Percentiles rank a stretch among this genome's conserved stretches.
Evolutionary conservation across 495 filamentous ascomycete genomes (phyloP).

Genomic region (Parathielavia hyrcaniae): DNA sequence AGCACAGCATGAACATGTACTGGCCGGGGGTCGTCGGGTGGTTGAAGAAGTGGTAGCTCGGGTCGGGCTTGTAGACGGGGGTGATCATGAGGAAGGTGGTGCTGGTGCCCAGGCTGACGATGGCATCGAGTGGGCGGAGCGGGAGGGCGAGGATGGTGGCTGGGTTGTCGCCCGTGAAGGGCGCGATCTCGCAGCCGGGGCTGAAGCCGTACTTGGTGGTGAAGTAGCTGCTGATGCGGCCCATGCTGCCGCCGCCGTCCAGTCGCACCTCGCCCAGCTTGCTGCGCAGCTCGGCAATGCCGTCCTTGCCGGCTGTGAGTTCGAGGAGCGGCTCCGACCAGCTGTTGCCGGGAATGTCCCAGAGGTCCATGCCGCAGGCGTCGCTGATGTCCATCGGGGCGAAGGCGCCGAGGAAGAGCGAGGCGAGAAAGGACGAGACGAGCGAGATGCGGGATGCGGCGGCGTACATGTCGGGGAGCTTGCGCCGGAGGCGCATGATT

Average conservation of each 20-base stretch:
- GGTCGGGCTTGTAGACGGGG: slow-evolving; percentile 78
- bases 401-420: slow-evolving; percentile 76
- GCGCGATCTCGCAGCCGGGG: slow-evolving; percentile 63
- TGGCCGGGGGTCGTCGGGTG: slow-evolving; percentile 74
- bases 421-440: slow-evolving; percentile 91
- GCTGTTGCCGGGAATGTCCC: slow-evolving; percentile 69
- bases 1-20: slow-evolving; percentile 99
- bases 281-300: slow-evolving; percentile 57
- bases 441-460: slow-evolving; percentile 80
- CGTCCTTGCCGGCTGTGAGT: slow-evolving; percentile 67
- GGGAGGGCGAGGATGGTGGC: slow-evolving; percentile 89
- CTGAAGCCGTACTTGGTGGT: slow-evolving; percentile 70
- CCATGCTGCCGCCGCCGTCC: slow-evolving; percentile 75
- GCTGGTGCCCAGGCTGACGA: slow-evolving; percentile 88
- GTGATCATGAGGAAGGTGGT: slow-evolving; percentile 98
- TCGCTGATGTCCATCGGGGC: slow-evolving; percentile 92
- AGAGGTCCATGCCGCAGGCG: slow-evolving; percentile 94
- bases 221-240: slow-evolving; percentile 69
- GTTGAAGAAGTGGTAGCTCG: slow-evolving; percentile 83
- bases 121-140: slow-evolving; percentile 77
- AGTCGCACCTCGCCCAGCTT: slow-evolving; percentile 76
- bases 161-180: slow-evolving; percentile 94
- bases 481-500: slow-evolving; percentile 77
- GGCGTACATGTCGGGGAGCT: slow-evolving; percentile 72
- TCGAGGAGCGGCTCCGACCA: slow-evolving; percentile 71